phyloP scores from a whole-genome alignment of 371 early-diverging fungal species.

The Apophysomyces elegans region DNA sequence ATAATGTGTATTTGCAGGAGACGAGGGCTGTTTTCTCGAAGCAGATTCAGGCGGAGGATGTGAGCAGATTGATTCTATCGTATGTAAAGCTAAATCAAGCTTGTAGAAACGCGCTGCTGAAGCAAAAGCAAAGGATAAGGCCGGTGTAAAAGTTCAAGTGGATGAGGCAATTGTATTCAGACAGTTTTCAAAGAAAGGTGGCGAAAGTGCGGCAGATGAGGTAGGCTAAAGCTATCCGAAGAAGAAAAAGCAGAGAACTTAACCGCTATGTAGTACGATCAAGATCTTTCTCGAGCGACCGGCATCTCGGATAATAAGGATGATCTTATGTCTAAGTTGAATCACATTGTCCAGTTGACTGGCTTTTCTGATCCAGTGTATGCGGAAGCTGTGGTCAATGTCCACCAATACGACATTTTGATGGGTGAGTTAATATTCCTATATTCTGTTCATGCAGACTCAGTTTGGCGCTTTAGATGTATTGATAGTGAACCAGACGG shows the following conservation, averaged over 20 bases:
- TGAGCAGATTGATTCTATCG: conserved; percentile 17
- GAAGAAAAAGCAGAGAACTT: not conserved
- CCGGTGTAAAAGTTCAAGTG: conserved; percentile 75
- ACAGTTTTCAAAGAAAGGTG: conserved; percentile 79
- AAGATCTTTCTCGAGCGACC: conserved; percentile 88
- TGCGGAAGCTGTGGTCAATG: conserved; percentile 97
- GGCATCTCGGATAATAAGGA: conserved; percentile 75
- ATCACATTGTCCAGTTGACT: conserved; percentile 94
- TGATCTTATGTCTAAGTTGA: conserved; percentile 84
- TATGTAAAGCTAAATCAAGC: not conserved
- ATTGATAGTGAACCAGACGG: conserved; percentile 98
- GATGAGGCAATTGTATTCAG: conserved; percentile 91
- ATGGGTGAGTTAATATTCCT: conserved; percentile 57
- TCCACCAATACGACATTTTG: conserved; percentile 96
- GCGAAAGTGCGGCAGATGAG: conserved; percentile 72
- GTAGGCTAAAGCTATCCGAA: conserved; percentile 26
- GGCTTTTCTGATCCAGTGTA: conserved; percentile 99
- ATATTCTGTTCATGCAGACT: not conserved
- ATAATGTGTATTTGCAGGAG: conserved; percentile 78
- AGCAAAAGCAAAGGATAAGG: conserved; percentile 67
- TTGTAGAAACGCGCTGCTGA: conserved; percentile 47
- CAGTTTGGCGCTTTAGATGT: conserved; percentile 65
- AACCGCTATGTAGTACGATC: conserved; percentile 62
- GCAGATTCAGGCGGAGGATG: conserved; percentile 77
- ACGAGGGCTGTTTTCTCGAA: conserved; percentile 82